Conservation (phyloP, 2,329 filamentous ascomycete species). For the Chaetomiaceae sp. region DNA sequence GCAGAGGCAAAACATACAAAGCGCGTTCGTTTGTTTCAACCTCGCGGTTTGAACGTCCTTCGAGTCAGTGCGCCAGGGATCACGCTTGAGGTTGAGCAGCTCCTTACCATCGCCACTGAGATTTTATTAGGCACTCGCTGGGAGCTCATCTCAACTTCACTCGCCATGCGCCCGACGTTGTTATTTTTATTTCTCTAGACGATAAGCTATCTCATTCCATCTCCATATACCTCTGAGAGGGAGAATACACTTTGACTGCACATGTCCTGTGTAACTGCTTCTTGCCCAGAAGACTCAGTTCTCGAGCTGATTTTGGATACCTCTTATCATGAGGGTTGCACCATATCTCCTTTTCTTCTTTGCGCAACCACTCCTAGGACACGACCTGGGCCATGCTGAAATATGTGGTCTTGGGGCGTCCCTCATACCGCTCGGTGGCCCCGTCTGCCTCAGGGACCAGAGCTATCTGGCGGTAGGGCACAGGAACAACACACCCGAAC, state of each 20-base stretch:
- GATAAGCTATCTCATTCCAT: too few species aligned
- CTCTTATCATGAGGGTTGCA: conserved; percentile 10
- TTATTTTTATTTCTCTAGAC: too few species aligned
- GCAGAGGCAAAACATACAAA: background rate
- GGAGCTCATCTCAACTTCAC: too few species aligned
- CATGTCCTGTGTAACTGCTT: too few species aligned
- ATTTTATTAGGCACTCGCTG: too few species aligned
- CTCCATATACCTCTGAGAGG: too few species aligned
- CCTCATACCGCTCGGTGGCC: background rate
- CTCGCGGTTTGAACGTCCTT: background rate
- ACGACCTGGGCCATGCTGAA: conserved; percentile 5
- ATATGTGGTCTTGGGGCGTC: conserved; percentile 9
- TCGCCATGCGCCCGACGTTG: too few species aligned
- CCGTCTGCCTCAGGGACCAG: conserved; percentile 7
- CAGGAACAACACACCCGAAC: background rate
- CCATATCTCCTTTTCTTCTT: conserved; percentile 2
- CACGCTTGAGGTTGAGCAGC: background rate
- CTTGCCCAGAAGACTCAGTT: too few species aligned
- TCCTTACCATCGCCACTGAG: too few species aligned
- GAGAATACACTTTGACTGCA: too few species aligned
- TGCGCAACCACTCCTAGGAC: conserved; percentile 7
- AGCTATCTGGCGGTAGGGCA: conserved; percentile 2
- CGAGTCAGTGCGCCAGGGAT: background rate
- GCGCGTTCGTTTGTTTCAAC: too few species aligned
- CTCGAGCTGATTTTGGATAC: too few species aligned